These are phyloP conservation scores for Tetrahymena malaccensis DNA, from an alignment of 73 alveolate genomes.

Conservation along the genomic window DNA sequence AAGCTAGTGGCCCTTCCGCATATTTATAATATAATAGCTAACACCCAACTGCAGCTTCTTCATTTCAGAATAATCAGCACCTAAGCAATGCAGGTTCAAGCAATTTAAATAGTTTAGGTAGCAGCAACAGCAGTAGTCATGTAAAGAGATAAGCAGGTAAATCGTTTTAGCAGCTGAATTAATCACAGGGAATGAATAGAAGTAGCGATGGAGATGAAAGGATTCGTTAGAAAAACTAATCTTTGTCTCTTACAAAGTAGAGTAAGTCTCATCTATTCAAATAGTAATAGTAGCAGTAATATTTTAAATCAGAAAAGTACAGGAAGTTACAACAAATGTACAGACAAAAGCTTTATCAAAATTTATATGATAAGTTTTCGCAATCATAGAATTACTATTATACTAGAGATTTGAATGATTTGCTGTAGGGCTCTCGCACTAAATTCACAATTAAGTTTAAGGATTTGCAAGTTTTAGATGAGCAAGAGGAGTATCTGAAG, in stretches of 20 bases:
- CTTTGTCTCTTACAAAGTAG: neutral
- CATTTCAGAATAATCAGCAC: neutral
- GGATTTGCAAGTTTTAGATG: neutral
- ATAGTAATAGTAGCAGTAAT: neutral
- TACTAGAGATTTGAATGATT: neutral
- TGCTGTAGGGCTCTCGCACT: neutral
- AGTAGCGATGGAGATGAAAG: neutral
- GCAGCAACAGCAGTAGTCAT: neutral
- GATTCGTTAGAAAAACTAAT: neutral
- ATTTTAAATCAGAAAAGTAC: neutral
- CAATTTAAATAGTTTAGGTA: neutral
- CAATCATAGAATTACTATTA: neutral
- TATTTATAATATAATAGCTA: neutral
- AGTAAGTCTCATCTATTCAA: neutral
- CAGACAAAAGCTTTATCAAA: neutral
- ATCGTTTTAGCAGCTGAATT: neutral
- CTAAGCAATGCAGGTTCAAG: neutral
- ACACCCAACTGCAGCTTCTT: neutral
- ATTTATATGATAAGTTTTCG: neutral
- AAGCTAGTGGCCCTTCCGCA: neutral
- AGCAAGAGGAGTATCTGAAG: constrained; percentile 8
- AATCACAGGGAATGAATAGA: neutral
- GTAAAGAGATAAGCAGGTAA: neutral
- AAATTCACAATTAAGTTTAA: neutral
- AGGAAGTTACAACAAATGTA: neutral